These are phyloP conservation scores for Pinus albicaulis DNA, from an alignment of 75 land plant species.

Conservation along the genomic window DNA sequence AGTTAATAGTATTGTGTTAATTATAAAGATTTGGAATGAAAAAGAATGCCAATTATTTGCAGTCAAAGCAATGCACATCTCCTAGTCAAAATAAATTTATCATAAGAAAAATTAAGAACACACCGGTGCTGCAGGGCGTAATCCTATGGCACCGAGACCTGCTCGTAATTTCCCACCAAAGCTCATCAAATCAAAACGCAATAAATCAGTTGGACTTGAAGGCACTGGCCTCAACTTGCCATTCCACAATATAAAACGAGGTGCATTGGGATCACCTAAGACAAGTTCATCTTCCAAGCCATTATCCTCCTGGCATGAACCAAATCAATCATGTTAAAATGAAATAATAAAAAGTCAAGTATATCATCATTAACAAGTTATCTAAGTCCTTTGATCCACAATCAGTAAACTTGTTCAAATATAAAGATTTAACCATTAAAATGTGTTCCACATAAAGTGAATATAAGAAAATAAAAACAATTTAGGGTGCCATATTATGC, in stretches of 20 bases:
- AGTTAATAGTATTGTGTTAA: slow-evolving; percentile 9
- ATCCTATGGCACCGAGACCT: slow-evolving; percentile 90
- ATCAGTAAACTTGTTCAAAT: background rate
- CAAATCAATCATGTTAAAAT: background rate
- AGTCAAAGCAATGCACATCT: background rate
- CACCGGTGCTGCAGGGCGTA: slow-evolving; percentile 91
- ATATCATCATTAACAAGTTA: background rate
- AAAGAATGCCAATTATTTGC: background rate
- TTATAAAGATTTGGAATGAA: background rate
- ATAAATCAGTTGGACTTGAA: slow-evolving; percentile 72
- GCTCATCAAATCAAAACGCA: slow-evolving; percentile 96
- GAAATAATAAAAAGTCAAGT: background rate
- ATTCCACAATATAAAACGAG: slow-evolving; percentile 92
- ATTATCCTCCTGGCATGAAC: slow-evolving; percentile 71
- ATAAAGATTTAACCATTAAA: background rate
- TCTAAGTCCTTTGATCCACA: background rate
- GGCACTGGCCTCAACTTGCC: slow-evolving; percentile 93
- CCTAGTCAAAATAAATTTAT: slow-evolving; percentile 5
- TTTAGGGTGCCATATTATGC: too few relatives aligned
- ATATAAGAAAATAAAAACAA: too few relatives aligned
- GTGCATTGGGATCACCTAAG: too few relatives aligned
- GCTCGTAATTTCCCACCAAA: slow-evolving; percentile 86
- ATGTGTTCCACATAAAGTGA: background rate
- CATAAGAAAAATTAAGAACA: slow-evolving; percentile 13
- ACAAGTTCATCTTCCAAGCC: slow-evolving; percentile 95